These are phyloP conservation scores for Tetracladium marchalianum DNA, from an alignment of 495 filamentous ascomycete species.

Conservation along the genomic window DNA sequence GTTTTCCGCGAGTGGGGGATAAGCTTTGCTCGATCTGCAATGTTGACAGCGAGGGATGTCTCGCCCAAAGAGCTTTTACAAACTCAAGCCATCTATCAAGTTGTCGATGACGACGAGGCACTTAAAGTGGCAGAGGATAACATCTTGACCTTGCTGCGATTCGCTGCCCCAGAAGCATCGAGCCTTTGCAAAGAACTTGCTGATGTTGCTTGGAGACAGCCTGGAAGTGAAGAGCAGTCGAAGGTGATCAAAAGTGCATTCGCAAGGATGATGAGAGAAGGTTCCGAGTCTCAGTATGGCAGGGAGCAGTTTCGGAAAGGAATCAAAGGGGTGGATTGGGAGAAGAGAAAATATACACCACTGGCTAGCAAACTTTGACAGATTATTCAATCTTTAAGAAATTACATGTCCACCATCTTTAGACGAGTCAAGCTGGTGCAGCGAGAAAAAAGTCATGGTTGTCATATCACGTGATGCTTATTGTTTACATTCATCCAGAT, in stretches of 20 bases:
- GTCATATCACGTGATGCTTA: too few relatives aligned
- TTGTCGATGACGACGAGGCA: not conserved
- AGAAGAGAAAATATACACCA: not conserved
- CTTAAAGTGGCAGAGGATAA: not conserved
- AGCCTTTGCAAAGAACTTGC: conserved; percentile 8
- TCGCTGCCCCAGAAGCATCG: conserved; percentile 9
- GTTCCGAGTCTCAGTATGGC: conserved; percentile 4
- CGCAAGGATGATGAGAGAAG: conserved; percentile 8
- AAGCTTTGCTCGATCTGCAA: conserved; percentile 22
- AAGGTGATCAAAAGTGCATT: conserved; percentile 7
- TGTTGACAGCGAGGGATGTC: conserved; percentile 23
- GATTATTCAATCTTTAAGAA: too few relatives aligned
- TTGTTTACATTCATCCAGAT: too few relatives aligned
- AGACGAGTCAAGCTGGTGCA: too few relatives aligned
- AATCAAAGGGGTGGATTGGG: conserved; percentile 13
- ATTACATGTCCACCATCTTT: too few relatives aligned
- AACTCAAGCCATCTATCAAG: not conserved
- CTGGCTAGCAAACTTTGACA: not conserved
- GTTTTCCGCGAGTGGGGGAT: conserved; percentile 23
- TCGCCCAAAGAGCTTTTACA: conserved; percentile 11
- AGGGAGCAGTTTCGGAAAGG: conserved; percentile 6
- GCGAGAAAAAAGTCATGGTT: too few relatives aligned
- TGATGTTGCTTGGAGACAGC: conserved; percentile 1
- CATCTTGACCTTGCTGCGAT: not conserved
- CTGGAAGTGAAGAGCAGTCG: conserved; percentile 8